Evolutionary conservation across 2,329 filamentous ascomycete species (phyloP), one percentile per base, ranked within the genome.

Genomic region (Lecanicillium sp.): DNA sequence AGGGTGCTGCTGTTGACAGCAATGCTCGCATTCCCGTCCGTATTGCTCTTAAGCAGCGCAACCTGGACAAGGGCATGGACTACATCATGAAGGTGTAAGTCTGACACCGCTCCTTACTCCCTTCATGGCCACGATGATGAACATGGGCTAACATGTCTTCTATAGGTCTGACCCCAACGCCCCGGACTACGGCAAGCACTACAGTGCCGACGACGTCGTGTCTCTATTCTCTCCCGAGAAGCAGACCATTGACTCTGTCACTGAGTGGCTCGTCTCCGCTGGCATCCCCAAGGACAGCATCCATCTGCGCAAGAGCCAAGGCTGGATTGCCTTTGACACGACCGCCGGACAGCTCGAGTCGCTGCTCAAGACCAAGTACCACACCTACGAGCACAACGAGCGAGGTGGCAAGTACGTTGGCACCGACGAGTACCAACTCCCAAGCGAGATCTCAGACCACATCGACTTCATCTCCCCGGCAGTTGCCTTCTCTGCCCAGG

Each of bases 351-450:
- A 33, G 18, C 64, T 68, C 7, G 73, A 77, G 49, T 51, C 55
- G 14, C 60, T 79, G 11, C 62, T 78, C 33, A 61, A 65, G 43
- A 66, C 74, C 4, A 59, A 70, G 41, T 76, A 73, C 49, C 64
- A 74, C 44, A 51, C 67, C 31, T 74, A 70, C 49, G 57, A 63
- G 45, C 65, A 72, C 45, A 46, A 48, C n/a, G n/a, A 28, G 5
- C 42, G 48, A 2, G 43, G 58, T 35, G 44, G 54, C 7, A 41
- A 43, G 29, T 59, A 62, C 30, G 41, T 66, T 15, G 63, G 60
- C 2, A 20, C 33, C 12, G 61, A 64, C 30, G 48, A 49, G 17
- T 66, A 67, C 40, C 54, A 59, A 39, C 41, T 67, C 13, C 64
- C 62, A 4, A 49, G 49, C 17, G 51, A 61, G 34, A 31, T 62